Evolutionary conservation across 1,139 yeast genomes (phyloP).

Genomic region (Trichomonascaceae sp.): DNA sequence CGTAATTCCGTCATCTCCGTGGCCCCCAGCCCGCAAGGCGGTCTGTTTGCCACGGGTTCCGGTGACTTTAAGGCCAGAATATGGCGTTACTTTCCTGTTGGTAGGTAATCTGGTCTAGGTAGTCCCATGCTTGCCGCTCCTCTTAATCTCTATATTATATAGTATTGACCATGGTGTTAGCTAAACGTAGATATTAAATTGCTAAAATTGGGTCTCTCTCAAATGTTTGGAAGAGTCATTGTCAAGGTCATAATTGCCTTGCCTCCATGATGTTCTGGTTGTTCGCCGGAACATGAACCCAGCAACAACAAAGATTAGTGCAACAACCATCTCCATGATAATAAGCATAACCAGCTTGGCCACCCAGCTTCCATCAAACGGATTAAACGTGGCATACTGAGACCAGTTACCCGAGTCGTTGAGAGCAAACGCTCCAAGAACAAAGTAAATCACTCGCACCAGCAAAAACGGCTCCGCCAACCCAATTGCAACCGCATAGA

Average conservation of each 20-base stretch:
- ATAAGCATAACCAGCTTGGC: slow-evolving; percentile 8
- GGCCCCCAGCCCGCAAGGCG: slow-evolving; percentile 63
- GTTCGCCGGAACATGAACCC: too few relatives aligned
- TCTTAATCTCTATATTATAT: too few relatives aligned
- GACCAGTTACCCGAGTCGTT: too few relatives aligned
- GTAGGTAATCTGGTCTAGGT: too few relatives aligned
- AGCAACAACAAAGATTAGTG: slow-evolving; percentile 3
- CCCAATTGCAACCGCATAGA: slow-evolving; percentile 1
- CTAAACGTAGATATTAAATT: too few relatives aligned
- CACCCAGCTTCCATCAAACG: slow-evolving; percentile 8
- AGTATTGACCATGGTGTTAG: too few relatives aligned
- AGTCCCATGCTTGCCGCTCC: too few relatives aligned
- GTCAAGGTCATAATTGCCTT: too few relatives aligned
- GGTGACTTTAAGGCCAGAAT: slow-evolving; percentile 97
- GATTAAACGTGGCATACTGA: slow-evolving; percentile 8
- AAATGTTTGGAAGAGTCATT: too few relatives aligned
- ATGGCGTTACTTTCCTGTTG: slow-evolving; percentile 50
- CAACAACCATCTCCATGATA: slow-evolving; percentile 7
- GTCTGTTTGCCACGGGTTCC: slow-evolving; percentile 90
- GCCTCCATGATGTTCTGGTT: too few relatives aligned
- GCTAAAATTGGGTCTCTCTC: too few relatives aligned
- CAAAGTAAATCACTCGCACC: slow-evolving; percentile 6
- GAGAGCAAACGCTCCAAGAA: slow-evolving; percentile 8
- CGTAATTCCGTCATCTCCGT: slow-evolving; percentile 92
- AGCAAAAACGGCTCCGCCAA: slow-evolving; percentile 7